These are phyloP conservation scores for Trichosanthes truncata DNA, from an alignment of 306 rosid species.

Conservation along the genomic window DNA sequence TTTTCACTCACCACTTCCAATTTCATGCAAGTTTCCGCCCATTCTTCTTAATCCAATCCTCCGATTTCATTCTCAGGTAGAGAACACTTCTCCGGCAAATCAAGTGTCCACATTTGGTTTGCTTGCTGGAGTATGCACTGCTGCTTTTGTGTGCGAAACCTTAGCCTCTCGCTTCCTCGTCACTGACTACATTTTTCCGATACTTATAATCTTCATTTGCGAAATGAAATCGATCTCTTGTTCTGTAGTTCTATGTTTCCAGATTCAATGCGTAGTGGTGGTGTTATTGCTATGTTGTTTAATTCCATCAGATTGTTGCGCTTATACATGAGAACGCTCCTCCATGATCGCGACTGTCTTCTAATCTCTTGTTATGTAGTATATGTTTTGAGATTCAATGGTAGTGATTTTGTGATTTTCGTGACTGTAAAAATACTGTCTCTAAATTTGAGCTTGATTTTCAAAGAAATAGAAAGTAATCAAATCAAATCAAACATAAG, in stretches of 20 bases:
- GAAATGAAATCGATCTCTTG: background rate
- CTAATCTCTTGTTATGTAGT: background rate
- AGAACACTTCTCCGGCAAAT: conserved; percentile 34
- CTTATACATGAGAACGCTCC: too few relatives aligned
- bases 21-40: background rate
- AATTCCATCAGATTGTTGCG: background rate
- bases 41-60: background rate
- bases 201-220: conserved; percentile 3
- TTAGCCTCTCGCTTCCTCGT: conserved; percentile 68
- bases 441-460: background rate
- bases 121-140: conserved; percentile 55
- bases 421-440: background rate
- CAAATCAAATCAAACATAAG: background rate
- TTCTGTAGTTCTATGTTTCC: background rate
- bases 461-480: background rate
- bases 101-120: conserved; percentile 64
- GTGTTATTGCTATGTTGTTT: background rate
- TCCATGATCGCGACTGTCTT: too few relatives aligned
- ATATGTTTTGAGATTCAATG: background rate
- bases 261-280: background rate
- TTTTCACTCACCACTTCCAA: background rate
- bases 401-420: background rate
- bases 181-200: conserved; percentile 57
- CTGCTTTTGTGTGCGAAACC: conserved; percentile 62
- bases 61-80: conserved; percentile 39